Base-by-base conservation (phyloP, 257 asterid species). In the Scutellaria barbata region DNA sequence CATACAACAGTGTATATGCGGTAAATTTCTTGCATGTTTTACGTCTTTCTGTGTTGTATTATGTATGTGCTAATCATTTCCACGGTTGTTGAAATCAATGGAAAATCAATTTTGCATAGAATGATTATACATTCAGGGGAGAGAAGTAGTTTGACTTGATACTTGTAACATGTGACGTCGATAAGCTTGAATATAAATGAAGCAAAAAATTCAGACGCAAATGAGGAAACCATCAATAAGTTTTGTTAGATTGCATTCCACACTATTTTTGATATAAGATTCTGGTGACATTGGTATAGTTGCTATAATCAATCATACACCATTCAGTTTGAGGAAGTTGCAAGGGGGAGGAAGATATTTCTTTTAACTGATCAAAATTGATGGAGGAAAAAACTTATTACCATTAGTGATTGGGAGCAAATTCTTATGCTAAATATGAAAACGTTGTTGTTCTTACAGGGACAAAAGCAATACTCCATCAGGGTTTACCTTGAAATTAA, bases 401-500 rank as follows among this genome's bases (percentile, higher is more conserved):
- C 11, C 54, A 63, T 2, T 40, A 61, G 43, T 39, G 54, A 13
- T 52, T 42, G 69, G 66, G 59, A 58, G 10, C 45, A 52, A 41
- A 13, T 63, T 30, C 33, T 54, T 66, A 53, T 63, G 22, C 74
- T 69, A 63, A 63, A 53, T 56, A 73, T 66, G 46, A 66, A 42
- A 43, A 41, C 25, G 12, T 63, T 58, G 57, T 68, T 75, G 9
- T 66, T 63, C 52, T 50, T 43, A 76, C 78, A 95, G 99, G 81
- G 99, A 92, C 85, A 95, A 95, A 82, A 95, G 96, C 86, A 89
- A 85, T 82, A 95, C 99, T 8, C 98, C 99, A 6, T 95, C 97
- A 3, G 99, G 98, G n/a, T 95, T 92, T 80, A 92, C 98, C 0
- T 85, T 95, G 75, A 95, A 95, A 81, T 76, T 95, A 81, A 82